A percentile compares a stretch with the other conserved stretches of the same genome.
Evolutionary conservation across 2,329 filamentous ascomycete species (phyloP).

Genomic region (Phoma sp.): DNA sequence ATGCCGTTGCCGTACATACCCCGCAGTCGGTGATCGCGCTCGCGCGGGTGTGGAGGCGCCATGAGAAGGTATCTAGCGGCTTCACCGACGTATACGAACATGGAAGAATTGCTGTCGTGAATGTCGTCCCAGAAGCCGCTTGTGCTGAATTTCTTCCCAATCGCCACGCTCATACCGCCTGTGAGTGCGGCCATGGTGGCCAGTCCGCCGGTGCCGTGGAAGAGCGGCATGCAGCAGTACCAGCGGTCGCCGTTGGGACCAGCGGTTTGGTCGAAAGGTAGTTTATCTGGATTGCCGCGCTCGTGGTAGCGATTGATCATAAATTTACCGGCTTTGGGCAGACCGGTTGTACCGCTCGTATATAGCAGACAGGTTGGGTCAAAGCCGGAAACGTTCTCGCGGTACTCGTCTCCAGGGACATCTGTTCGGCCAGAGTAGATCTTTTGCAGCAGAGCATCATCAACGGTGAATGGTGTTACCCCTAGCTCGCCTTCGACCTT

Average conservation of each 20-base stretch:
- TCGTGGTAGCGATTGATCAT: constrained; percentile 38
- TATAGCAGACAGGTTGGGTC: constrained; percentile 71
- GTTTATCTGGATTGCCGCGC: constrained; percentile 44
- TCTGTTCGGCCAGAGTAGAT: constrained; percentile 24
- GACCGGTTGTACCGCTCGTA: constrained; percentile 75
- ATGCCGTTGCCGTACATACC: constrained; percentile 70
- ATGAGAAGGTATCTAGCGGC: constrained; percentile 75
- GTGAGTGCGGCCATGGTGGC: constrained; percentile 58
- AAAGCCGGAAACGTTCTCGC: constrained; percentile 57
- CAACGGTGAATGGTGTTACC: constrained; percentile 27
- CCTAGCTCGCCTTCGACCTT: constrained; percentile 30
- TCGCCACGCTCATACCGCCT: constrained; percentile 57
- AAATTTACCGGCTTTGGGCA: constrained; percentile 63
- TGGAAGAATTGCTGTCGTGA: constrained; percentile 68
- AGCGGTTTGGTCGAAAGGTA: constrained; percentile 41
- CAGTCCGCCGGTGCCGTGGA: constrained; percentile 75
- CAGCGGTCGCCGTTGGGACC: constrained; percentile 62
- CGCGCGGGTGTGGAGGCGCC: constrained; percentile 65
- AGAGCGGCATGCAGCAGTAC: constrained; percentile 78
- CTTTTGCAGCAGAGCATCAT: constrained; percentile 24
- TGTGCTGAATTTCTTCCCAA: constrained; percentile 70
- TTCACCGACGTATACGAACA: constrained; percentile 79
- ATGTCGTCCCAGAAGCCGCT: constrained; percentile 75
- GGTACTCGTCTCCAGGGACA: constrained; percentile 61
- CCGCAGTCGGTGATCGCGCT: constrained; percentile 64